A percentile compares a stretch with the other conserved stretches of the same genome.
Evolutionary conservation across 768 basidiomycete species (phyloP).

Genomic region (Glaciozyma antarctica): DNA sequence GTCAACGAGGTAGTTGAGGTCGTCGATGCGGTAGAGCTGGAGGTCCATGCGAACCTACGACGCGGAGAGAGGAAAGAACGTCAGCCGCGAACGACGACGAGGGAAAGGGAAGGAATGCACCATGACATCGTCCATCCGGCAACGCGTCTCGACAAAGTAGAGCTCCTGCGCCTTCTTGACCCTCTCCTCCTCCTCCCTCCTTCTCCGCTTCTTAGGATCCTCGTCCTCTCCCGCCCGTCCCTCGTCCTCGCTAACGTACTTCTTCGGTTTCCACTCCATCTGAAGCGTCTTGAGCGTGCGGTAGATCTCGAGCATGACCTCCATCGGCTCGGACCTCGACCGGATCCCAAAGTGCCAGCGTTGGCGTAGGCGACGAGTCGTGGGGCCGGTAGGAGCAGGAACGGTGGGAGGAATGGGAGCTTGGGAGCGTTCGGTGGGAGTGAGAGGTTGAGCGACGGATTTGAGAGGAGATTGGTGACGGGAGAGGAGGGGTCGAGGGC

Average conservation of each 20-base stretch:
- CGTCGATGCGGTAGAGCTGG: conserved; percentile 92
- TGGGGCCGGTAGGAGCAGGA: conserved; percentile 42
- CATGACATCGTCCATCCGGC: conserved; percentile 80
- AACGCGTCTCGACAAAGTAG: conserved; percentile 90
- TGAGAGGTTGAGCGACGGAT: conserved; percentile 27
- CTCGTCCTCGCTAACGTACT: conserved; percentile 44
- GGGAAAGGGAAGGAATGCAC: conserved; percentile 42
- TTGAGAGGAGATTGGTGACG: conserved; percentile 28
- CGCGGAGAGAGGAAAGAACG: conserved; percentile 7
- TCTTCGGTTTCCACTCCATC: conserved; percentile 97
- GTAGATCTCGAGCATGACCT: conserved; percentile 98
- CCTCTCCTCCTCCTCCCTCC: conserved; percentile 38
- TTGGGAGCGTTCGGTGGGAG: conserved; percentile 14
- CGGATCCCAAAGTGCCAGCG: conserved; percentile 99
- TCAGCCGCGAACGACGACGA: background rate
- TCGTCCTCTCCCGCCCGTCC: conserved; percentile 49
- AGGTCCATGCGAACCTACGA: conserved; percentile 87
- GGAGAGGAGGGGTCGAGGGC: conserved; percentile 3
- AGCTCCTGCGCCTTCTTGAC: conserved; percentile 47
- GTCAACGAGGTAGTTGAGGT: conserved; percentile 87
- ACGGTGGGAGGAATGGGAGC: conserved; percentile 21
- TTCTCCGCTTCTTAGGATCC: conserved; percentile 36
- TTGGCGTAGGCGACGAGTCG: conserved; percentile 62
- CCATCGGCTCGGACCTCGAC: conserved; percentile 74
- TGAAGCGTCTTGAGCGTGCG: conserved; percentile 75